Conservation (phyloP, 2,329 filamentous ascomycete species). For the Talaromyces sp. region DNA sequence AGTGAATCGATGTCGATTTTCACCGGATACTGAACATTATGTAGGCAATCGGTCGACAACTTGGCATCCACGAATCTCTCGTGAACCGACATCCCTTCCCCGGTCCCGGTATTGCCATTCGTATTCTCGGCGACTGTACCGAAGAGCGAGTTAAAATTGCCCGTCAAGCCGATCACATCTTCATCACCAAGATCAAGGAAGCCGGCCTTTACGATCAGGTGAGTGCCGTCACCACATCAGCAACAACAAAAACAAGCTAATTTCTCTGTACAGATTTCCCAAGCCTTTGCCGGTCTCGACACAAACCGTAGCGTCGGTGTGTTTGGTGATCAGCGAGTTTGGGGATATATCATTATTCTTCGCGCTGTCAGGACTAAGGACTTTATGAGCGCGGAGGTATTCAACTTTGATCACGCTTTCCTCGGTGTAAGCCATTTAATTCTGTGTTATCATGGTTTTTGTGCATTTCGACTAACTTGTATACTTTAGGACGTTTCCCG, state of each 20-base stretch:
- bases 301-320: constrained; percentile 31
- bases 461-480: neutral
- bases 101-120: constrained; percentile 63
- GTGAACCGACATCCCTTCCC: constrained; percentile 68
- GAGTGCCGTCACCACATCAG: neutral
- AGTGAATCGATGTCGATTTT: neutral
- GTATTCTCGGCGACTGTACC: constrained; percentile 71
- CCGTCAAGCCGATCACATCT: constrained; percentile 35
- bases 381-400: constrained; percentile 72
- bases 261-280: constrained; percentile 53
- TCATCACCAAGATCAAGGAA: constrained; percentile 45
- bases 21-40: neutral
- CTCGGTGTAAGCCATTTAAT: constrained; percentile 37
- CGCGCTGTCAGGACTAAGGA: constrained; percentile 59
- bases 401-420: constrained; percentile 60
- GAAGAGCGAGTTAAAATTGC: constrained; percentile 72
- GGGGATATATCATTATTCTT: constrained; percentile 58
- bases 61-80: constrained; percentile 69
- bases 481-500: constrained; percentile 58
- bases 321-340: constrained; percentile 62
- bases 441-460: neutral
- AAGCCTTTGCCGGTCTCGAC: constrained; percentile 67
- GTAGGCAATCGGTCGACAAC: constrained; percentile 62
- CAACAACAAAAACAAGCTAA: neutral
- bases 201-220: constrained; percentile 41